These are phyloP conservation scores for Calophaca sinica DNA, from an alignment of 306 rosid species.

Conservation along the genomic window DNA sequence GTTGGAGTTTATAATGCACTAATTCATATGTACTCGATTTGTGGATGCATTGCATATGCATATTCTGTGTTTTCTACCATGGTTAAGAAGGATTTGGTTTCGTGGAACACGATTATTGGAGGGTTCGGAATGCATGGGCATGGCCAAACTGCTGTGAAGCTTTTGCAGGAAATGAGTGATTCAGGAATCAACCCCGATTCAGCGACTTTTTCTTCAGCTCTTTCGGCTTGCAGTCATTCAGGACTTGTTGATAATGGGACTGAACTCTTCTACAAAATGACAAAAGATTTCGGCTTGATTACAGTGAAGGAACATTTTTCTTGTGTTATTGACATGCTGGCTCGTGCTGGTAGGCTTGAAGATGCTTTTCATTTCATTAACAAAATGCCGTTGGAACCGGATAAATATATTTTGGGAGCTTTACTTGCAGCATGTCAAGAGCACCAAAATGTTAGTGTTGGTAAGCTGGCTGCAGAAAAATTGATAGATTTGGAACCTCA, in stretches of 20 bases:
- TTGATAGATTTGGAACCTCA: slow-evolving; percentile 55
- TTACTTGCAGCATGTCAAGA: slow-evolving; percentile 60
- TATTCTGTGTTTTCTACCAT: slow-evolving; percentile 53
- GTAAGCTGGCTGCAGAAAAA: slow-evolving; percentile 55
- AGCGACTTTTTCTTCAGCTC: slow-evolving; percentile 57
- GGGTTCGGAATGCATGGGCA: slow-evolving; percentile 61
- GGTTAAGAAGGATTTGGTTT: slow-evolving; percentile 51
- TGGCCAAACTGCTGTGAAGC: slow-evolving; percentile 53
- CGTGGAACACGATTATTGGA: slow-evolving; percentile 63
- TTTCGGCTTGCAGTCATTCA: slow-evolving; percentile 64
- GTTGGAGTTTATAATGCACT: slow-evolving; percentile 54
- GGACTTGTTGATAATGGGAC: slow-evolving; percentile 62
- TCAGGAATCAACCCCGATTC: slow-evolving; percentile 46
- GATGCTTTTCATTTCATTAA: slow-evolving; percentile 57
- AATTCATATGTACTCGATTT: slow-evolving; percentile 52
- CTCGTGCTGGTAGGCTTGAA: slow-evolving; percentile 55
- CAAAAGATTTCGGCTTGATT: slow-evolving; percentile 46
- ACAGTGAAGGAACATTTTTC: slow-evolving; percentile 58
- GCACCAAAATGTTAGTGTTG: slow-evolving; percentile 55
- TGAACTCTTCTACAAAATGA: slow-evolving; percentile 55
- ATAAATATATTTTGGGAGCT: slow-evolving; percentile 64
- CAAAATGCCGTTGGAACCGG: slow-evolving; percentile 50
- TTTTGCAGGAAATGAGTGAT: slow-evolving; percentile 53
- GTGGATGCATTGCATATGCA: slow-evolving; percentile 55
- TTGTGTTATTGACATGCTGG: slow-evolving; percentile 59